These are phyloP conservation scores for Aaosphaeria arxii DNA, from an alignment of 2,329 filamentous ascomycete species.

Conservation along the genomic window DNA sequence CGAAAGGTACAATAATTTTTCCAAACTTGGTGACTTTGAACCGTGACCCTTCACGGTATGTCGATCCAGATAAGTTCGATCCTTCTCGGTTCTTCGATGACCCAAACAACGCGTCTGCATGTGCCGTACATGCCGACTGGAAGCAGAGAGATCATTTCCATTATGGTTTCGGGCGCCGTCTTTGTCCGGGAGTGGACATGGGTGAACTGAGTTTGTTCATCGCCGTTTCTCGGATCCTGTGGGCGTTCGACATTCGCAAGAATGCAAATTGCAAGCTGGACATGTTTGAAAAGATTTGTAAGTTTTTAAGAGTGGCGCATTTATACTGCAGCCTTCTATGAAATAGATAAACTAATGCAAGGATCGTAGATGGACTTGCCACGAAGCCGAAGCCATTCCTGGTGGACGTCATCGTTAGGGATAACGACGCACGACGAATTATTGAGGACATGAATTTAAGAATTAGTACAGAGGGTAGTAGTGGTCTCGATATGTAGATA, in stretches of 20 bases:
- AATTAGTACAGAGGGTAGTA: too few species aligned
- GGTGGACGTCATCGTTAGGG: too few species aligned
- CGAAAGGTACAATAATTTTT: slow-evolving; percentile 26
- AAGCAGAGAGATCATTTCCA: slow-evolving; percentile 33
- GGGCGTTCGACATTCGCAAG: slow-evolving; percentile 25
- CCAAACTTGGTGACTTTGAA: not conserved
- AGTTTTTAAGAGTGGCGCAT: too few species aligned
- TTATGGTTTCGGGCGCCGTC: slow-evolving; percentile 37
- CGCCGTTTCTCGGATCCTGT: slow-evolving; percentile 29
- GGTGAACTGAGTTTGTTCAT: slow-evolving; percentile 31
- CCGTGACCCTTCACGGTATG: not conserved
- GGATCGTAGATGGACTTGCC: too few species aligned
- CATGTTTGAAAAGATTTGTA: too few species aligned
- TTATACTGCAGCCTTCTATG: too few species aligned
- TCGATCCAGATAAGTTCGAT: not conserved
- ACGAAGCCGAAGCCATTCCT: too few species aligned
- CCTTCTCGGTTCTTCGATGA: slow-evolving; percentile 6
- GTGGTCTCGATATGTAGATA: too few species aligned
- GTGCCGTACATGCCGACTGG: slow-evolving; percentile 25
- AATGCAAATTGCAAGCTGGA: not conserved
- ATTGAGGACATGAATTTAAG: too few species aligned
- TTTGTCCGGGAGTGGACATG: slow-evolving; percentile 39
- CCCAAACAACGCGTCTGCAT: slow-evolving; percentile 24
- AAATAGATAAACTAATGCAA: too few species aligned
- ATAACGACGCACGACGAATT: too few species aligned